These are phyloP conservation scores for Peziza echinospora DNA, from an alignment of 495 filamentous ascomycete species.

Conservation along the genomic window DNA sequence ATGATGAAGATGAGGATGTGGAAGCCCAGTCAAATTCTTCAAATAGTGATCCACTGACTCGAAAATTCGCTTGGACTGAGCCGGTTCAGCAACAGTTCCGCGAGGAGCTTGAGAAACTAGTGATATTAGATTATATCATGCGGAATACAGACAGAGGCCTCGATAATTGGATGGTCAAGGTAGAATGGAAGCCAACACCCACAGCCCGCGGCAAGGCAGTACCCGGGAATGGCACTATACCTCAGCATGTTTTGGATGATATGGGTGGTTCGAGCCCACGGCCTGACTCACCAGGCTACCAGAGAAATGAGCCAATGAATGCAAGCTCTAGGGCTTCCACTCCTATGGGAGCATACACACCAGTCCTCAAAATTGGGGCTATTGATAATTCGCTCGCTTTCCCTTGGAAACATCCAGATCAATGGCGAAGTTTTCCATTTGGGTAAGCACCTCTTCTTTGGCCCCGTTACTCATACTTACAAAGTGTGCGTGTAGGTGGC, in stretches of 20 bases:
- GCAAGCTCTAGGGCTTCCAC: constrained; percentile 36
- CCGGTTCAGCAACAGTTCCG: constrained; percentile 73
- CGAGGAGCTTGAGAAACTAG: constrained; percentile 89
- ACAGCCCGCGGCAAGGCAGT: not conserved
- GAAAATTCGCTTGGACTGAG: constrained; percentile 68
- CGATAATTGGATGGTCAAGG: constrained; percentile 99
- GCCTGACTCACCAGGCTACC: constrained; percentile 15
- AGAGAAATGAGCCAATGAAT: constrained; percentile 70
- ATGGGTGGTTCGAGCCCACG: constrained; percentile 23
- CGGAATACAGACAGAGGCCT: constrained; percentile 90
- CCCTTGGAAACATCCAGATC: constrained; percentile 98
- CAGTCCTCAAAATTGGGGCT: constrained; percentile 42
- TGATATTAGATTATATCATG: constrained; percentile 98
- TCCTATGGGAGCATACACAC: constrained; percentile 39
- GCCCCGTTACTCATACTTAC: not conserved
- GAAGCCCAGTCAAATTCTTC: constrained; percentile 27
- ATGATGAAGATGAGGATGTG: constrained; percentile 47
- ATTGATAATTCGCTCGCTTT: constrained; percentile 97
- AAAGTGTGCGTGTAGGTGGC: constrained; percentile 30
- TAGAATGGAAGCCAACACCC: constrained; percentile 62
- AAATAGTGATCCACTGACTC: constrained; percentile 27
- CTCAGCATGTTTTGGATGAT: constrained; percentile 34
- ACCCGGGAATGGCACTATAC: not conserved
- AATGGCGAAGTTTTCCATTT: constrained; percentile 79
- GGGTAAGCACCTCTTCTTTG: constrained; percentile 23